phyloP scores from a whole-genome alignment of 306 rosid species.

The Adenanthera pavonina region DNA sequence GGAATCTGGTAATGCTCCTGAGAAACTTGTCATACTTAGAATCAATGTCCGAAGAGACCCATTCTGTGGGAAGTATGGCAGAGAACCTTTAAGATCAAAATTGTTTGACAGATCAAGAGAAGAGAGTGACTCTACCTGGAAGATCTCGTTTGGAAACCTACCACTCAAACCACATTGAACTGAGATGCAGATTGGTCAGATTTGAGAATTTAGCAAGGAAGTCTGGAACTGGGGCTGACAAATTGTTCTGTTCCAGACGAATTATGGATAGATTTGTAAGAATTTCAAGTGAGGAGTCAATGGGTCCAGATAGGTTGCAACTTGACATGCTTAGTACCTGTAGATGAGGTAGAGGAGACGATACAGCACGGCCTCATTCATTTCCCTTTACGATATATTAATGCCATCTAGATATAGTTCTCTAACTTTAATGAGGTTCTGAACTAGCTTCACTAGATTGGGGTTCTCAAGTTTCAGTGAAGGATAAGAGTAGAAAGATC shows the following conservation, averaged over 20 bases:
- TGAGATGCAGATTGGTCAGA: slow-evolving; percentile 1
- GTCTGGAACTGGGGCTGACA: slow-evolving; percentile 15
- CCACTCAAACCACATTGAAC: background rate
- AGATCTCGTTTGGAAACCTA: slow-evolving; percentile 27
- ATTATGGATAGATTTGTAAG: slow-evolving; percentile 1
- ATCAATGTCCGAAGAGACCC: background rate
- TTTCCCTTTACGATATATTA: slow-evolving; percentile 32
- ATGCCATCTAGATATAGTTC: slow-evolving; percentile 49
- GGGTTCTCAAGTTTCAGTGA: background rate
- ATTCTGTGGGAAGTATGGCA: slow-evolving; percentile 22
- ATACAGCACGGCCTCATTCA: slow-evolving; percentile 46
- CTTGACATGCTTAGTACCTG: slow-evolving; percentile 19
- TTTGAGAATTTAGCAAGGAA: slow-evolving; percentile 18
- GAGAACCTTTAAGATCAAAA: background rate
- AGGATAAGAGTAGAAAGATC: background rate
- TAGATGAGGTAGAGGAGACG: background rate
- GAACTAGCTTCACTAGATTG: background rate
- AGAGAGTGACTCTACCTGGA: background rate
- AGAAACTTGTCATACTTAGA: background rate
- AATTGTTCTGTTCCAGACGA: background rate
- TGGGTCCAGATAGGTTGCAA: slow-evolving; percentile 32
- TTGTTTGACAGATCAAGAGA: slow-evolving; percentile 3
- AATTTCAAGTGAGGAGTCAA: background rate
- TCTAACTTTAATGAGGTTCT: slow-evolving; percentile 22
- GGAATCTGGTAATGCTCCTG: background rate